Base-by-base conservation (phyloP, 2,329 filamentous ascomycete genomes). In the Fonsecaea nubica region DNA sequence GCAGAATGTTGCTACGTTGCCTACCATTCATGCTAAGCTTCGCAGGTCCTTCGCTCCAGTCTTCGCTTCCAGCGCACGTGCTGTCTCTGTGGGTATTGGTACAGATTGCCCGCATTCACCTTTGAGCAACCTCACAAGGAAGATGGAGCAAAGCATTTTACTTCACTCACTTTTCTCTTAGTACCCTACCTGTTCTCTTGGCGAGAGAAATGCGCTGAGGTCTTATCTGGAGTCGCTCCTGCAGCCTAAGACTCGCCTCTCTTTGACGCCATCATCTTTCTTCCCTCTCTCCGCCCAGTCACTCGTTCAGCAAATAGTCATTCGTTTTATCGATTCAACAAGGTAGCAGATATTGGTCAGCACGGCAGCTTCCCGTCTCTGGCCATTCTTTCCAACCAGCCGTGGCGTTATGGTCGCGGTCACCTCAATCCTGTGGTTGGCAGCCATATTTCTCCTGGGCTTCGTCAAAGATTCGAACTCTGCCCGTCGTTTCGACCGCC, bases 371-470 rank as follows among this genome's bases (percentile, higher is more conserved):
- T 58, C 57, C n/a, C 63, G 35, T 56, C 60, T 69, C 55, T 67
- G 61, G 61, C 40, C 68, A 68, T 62, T 70, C 66, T 50, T 66
- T 70, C 64, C 63, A 64, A 64, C 25, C 57, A 62, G 56, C 58
- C n/a, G 61, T 59, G 38, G 54, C 63, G 65, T 60, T 35, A 66
- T 69, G 66, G 57, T 70, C 61, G 61, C 56, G 30, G 21, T 65
- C 50, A 58, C 55, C 48, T 32, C 45, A n/a, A 35, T 50, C 18
- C 33, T 58, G 40, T 64, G 60, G 56, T 64, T 63, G 58, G 58
- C 50, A 15, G 54, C 55, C 58, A 36, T 67, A 6, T 12, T 54
- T n/a, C 54, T 67, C 12, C 25, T 66, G 50, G 52, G 32, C 35
- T 55, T 33, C 33, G 33, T 69, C 38, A 33, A 36, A 53, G 32